These are phyloP conservation scores for Backusella tarrabulga DNA, from an alignment of 192 early-diverging fungal species.

Conservation along the genomic window DNA sequence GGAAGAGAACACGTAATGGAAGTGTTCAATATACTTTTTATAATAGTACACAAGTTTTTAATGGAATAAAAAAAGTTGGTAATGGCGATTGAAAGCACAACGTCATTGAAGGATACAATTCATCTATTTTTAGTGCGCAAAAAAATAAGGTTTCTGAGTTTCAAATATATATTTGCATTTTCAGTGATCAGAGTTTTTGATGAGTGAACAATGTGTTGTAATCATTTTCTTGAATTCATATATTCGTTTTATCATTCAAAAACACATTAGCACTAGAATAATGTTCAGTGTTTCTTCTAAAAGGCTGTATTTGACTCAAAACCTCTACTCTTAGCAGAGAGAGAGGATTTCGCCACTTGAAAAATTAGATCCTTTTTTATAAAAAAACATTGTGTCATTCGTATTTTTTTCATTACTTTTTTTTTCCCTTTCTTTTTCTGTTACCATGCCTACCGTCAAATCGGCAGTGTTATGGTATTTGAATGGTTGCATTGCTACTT, in stretches of 20 bases:
- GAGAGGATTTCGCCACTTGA: background rate
- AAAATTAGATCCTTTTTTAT: background rate
- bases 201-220: background rate
- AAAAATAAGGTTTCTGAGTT: background rate
- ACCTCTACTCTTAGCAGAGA: background rate
- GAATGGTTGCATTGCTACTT: conserved; percentile 18
- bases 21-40: background rate
- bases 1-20: background rate
- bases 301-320: background rate
- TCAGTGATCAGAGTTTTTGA: background rate
- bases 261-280: background rate
- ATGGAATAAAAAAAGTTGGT: no score
- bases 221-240: background rate
- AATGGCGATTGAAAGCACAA: no score
- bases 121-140: no score
- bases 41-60: no score
- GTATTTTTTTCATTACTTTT: background rate
- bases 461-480: conserved; percentile 31
- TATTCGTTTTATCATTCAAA: background rate
- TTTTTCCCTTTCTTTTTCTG: background rate
- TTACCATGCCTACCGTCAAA: conserved; percentile 4
- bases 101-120: no score
- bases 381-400: no score
- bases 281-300: background rate
- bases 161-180: background rate